phyloP scores from a whole-genome alignment of 345 rosid species.

The Eucalyptus leucophloia region DNA sequence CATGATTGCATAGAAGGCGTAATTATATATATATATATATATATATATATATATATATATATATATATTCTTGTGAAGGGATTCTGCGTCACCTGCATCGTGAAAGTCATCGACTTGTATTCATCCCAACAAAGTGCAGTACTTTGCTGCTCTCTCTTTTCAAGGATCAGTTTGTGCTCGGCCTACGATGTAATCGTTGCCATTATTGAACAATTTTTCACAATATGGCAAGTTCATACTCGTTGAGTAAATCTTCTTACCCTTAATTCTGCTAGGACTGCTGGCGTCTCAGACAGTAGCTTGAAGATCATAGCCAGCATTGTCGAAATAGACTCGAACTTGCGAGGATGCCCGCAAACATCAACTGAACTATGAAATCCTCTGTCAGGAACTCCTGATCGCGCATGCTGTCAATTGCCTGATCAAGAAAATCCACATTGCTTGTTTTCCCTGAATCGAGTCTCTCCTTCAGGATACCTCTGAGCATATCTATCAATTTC shows the following conservation, averaged over 20 bases:
- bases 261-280: neutral
- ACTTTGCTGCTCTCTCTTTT: neutral
- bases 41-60: too few species aligned
- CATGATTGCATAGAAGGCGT: neutral
- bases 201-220: neutral
- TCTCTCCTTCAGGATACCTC: neutral
- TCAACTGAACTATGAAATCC: neutral
- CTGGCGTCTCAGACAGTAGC: neutral
- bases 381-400: conserved; percentile 4
- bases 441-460: neutral
- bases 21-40: fast-evolving
- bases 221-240: neutral
- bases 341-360: neutral
- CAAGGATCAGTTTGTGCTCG: neutral
- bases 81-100: neutral
- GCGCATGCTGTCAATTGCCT: neutral
- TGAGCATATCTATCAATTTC: neutral
- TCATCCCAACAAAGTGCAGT: neutral
- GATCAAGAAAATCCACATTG: neutral
- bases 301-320: neutral
- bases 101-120: neutral
- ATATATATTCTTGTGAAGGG: neutral
- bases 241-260: neutral
- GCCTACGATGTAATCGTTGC: neutral
- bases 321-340: conserved; percentile 2